Conservation (phyloP, 2,329 filamentous ascomycete genomes). For the Colletotrichum sp. region DNA sequence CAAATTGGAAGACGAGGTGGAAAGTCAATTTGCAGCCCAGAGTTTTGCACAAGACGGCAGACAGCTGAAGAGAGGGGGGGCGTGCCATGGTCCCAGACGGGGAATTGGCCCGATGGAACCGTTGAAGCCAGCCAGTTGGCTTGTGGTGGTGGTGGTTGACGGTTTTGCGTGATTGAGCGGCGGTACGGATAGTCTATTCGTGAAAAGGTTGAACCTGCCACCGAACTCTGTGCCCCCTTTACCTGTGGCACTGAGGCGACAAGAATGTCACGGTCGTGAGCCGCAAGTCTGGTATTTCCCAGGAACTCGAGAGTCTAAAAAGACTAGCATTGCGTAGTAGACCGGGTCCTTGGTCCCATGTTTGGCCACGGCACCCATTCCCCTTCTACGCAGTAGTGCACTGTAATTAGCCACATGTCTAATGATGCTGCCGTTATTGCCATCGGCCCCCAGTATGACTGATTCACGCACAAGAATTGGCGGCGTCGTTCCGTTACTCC, state of each 20-base stretch:
- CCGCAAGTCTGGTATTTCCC: background rate
- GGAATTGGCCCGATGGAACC: background rate
- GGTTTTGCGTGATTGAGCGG: background rate
- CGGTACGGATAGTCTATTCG: background rate
- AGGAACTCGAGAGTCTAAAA: background rate
- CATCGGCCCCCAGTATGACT: background rate
- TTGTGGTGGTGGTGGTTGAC: background rate
- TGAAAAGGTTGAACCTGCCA: background rate
- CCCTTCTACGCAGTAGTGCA: background rate
- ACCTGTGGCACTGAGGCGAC: background rate
- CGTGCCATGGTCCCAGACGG: background rate
- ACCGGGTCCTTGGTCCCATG: background rate
- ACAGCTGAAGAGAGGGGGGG: background rate
- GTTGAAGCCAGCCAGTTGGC: background rate
- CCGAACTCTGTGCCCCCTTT: background rate
- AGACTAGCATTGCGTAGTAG: background rate
- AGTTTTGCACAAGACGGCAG: background rate
- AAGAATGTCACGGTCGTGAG: background rate
- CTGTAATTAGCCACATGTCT: background rate
- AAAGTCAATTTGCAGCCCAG: background rate
- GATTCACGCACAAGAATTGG: background rate
- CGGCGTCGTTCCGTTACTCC: background rate
- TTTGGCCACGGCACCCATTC: background rate
- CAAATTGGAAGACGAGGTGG: background rate
- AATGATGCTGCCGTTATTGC: background rate